Evolutionary conservation across 2,329 filamentous ascomycete species (phyloP).

Genomic region (Alternaria novae-zelandiae): DNA sequence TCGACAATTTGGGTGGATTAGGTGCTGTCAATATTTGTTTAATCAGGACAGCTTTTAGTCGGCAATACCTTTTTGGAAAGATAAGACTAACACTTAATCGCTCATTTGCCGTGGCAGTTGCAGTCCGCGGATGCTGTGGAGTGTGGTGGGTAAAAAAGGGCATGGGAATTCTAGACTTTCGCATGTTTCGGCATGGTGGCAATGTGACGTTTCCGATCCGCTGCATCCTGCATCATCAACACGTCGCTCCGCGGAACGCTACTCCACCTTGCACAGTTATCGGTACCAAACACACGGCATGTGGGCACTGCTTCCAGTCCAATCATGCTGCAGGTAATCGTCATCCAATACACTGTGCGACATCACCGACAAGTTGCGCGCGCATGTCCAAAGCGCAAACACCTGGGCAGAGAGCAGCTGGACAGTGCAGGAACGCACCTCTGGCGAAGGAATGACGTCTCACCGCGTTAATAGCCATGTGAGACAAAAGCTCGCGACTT

Average conservation of each 20-base stretch:
- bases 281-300: neutral
- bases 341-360: neutral
- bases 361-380: neutral
- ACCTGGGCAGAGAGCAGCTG: neutral
- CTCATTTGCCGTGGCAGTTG: neutral
- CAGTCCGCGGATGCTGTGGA: neutral
- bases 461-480: neutral
- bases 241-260: neutral
- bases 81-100: neutral
- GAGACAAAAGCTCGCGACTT: neutral
- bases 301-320: neutral
- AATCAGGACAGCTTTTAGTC: neutral
- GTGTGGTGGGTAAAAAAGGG: neutral
- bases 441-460: conserved; percentile 5
- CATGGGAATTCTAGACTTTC: conserved; percentile 1
- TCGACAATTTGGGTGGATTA: neutral
- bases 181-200: conserved; percentile 11
- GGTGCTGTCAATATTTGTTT: neutral
- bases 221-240: neutral
- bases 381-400: neutral
- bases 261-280: neutral
- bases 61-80: neutral
- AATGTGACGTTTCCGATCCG: conserved; percentile 11
- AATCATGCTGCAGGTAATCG: neutral
- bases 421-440: neutral